Conservation (phyloP, 192 early-diverging fungal genomes). For the Backusella circina region DNA sequence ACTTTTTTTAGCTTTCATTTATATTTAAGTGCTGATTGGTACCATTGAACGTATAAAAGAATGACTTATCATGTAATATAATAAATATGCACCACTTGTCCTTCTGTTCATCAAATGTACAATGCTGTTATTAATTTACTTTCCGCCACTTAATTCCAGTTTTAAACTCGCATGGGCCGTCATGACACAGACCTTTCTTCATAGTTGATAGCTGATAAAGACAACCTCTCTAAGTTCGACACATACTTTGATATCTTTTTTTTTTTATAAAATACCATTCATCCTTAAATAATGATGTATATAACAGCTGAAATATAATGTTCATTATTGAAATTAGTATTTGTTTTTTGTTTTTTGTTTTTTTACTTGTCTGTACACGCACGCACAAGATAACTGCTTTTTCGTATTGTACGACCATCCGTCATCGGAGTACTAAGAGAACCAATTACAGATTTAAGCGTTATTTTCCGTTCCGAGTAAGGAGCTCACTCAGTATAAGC, state of each 20-base stretch:
- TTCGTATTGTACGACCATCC: background rate
- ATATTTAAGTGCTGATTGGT: background rate
- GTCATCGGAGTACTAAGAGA: background rate
- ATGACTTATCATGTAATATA: background rate
- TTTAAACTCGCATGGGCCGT: background rate
- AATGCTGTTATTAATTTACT: background rate
- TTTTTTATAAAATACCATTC: background rate
- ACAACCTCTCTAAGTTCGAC: background rate
- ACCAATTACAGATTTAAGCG: slow-evolving; percentile 2
- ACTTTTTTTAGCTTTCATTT: background rate
- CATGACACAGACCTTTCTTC: background rate
- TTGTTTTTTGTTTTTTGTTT: too few relatives aligned
- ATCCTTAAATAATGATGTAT: background rate
- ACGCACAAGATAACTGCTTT: background rate
- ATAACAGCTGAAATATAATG: background rate
- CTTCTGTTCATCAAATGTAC: background rate
- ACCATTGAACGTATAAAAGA: background rate
- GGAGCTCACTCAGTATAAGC: background rate
- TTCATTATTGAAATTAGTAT: background rate
- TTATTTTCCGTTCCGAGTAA: background rate
- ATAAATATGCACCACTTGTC: background rate
- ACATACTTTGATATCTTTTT: background rate
- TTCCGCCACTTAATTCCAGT: background rate
- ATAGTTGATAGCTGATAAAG: background rate
- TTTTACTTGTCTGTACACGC: background rate